phyloP scores from a whole-genome alignment of 164 flowering plant species.

The Kingdonia uniflora region DNA sequence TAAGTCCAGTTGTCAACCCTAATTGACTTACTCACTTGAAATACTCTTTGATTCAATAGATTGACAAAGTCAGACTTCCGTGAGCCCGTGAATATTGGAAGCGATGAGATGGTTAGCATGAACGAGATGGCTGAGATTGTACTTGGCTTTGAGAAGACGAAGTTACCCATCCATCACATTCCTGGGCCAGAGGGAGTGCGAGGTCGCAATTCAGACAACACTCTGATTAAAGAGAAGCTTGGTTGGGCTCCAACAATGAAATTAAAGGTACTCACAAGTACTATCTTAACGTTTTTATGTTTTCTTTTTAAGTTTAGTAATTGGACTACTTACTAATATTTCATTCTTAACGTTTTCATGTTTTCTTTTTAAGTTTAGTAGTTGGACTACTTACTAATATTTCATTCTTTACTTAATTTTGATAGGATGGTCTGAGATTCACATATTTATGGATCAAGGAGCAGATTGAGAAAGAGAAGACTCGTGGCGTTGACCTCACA shows the following conservation, averaged over 20 bases:
- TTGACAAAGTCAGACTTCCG: conserved; percentile 93
- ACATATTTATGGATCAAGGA: conserved; percentile 96
- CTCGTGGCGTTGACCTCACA: conserved; percentile 51
- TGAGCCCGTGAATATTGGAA: conserved; percentile 94
- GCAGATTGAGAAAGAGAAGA: conserved; percentile 86
- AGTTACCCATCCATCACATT: conserved; percentile 88
- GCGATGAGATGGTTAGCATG: conserved; percentile 99
- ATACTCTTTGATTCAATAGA: conserved; percentile 23
- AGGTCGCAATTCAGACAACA: conserved; percentile 94
- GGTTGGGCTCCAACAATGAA: conserved; percentile 97
- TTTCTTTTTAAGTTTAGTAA: not conserved
- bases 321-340: not conserved
- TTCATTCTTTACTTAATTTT: conserved; percentile 4
- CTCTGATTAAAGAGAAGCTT: conserved; percentile 84
- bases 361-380: not conserved
- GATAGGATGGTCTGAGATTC: conserved; percentile 83
- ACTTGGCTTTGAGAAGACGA: conserved; percentile 70
- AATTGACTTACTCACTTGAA: not conserved
- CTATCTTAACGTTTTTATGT: not conserved
- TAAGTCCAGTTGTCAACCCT: not conserved
- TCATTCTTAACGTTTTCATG: not conserved
- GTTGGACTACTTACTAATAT: not conserved
- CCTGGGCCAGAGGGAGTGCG: conserved; percentile 98
- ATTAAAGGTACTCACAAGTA: conserved; percentile 48
- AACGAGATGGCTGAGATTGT: conserved; percentile 98